Percentiles rank a stretch among this genome's conserved stretches.
Conservation (phyloP, 768 basidiomycete species). For the Pleurotus djamor region DNA sequence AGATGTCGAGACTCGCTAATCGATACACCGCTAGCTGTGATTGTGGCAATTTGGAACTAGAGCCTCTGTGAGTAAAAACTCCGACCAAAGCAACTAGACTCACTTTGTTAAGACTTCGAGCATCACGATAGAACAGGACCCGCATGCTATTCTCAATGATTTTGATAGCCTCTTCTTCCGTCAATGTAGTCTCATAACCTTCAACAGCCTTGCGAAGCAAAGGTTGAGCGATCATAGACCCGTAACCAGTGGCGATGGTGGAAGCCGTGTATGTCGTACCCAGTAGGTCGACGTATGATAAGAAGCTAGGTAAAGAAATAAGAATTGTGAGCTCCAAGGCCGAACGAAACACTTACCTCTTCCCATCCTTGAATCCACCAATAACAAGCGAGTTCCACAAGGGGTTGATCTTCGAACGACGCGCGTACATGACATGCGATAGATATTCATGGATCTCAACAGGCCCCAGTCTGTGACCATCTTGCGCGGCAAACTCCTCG, state of each 20-base stretch:
- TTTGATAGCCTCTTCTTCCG: constrained; percentile 73
- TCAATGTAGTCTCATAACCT: constrained; percentile 68
- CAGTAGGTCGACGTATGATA: constrained; percentile 91
- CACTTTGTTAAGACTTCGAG: constrained; percentile 94
- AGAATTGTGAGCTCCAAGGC: neutral
- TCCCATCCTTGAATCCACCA: constrained; percentile 85
- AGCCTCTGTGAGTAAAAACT: neutral
- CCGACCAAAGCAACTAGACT: constrained; percentile 12
- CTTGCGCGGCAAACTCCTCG: constrained; percentile 78
- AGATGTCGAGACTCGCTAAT: constrained; percentile 79
- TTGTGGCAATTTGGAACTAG: constrained; percentile 93
- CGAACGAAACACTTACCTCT: constrained; percentile 49
- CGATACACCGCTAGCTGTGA: constrained; percentile 71
- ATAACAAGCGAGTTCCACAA: constrained; percentile 95
- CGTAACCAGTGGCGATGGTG: constrained; percentile 94
- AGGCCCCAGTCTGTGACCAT: constrained; percentile 83
- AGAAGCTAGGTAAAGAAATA: constrained; percentile 55
- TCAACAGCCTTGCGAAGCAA: constrained; percentile 90
- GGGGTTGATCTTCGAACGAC: constrained; percentile 87
- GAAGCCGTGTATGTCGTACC: constrained; percentile 96
- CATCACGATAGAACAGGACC: constrained; percentile 95
- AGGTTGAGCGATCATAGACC: constrained; percentile 90
- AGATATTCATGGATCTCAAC: constrained; percentile 92
- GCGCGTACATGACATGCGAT: constrained; percentile 84
- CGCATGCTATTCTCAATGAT: constrained; percentile 87